Conservation (phyloP, 495 filamentous ascomycete genomes). For the Xylaria grammica region DNA sequence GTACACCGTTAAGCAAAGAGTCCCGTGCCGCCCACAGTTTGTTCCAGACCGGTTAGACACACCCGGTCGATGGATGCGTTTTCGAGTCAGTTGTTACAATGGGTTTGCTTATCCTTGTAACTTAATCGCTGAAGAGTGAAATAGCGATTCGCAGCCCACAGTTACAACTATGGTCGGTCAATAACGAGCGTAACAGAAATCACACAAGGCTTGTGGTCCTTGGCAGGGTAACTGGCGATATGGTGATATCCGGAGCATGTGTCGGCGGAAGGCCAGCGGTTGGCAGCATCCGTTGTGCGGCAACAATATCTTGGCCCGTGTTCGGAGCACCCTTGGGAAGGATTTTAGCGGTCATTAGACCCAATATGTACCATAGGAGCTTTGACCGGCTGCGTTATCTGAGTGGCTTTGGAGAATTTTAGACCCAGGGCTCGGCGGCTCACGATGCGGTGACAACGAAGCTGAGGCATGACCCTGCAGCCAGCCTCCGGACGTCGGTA, state of each 20-base stretch:
- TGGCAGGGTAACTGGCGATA: too few relatives aligned
- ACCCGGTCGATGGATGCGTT: neutral
- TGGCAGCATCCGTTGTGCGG: constrained; percentile 4
- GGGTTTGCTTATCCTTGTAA: too few relatives aligned
- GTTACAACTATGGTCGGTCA: too few relatives aligned
- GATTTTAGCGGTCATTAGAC: neutral
- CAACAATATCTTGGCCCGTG: neutral
- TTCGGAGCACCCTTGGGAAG: constrained; percentile 2
- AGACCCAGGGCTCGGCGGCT: neutral
- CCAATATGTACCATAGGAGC: neutral
- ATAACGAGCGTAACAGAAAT: too few relatives aligned
- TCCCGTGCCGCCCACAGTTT: neutral
- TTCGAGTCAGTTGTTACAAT: neutral
- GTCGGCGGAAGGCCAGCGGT: neutral
- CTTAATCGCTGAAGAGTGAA: too few relatives aligned
- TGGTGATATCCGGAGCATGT: neutral
- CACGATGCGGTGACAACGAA: constrained; percentile 20
- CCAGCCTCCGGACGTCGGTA: constrained; percentile 12
- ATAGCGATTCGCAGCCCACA: too few relatives aligned
- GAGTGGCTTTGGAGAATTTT: neutral
- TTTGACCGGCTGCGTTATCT: neutral
- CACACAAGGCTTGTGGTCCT: too few relatives aligned
- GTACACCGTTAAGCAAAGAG: neutral
- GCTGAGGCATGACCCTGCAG: constrained; percentile 7
- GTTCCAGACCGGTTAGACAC: neutral